A percentile compares a stretch with the other conserved stretches of the same genome.
Evolutionary conservation across 2,329 filamentous ascomycete species (phyloP).

Genomic region (Cladosporium sp.): DNA sequence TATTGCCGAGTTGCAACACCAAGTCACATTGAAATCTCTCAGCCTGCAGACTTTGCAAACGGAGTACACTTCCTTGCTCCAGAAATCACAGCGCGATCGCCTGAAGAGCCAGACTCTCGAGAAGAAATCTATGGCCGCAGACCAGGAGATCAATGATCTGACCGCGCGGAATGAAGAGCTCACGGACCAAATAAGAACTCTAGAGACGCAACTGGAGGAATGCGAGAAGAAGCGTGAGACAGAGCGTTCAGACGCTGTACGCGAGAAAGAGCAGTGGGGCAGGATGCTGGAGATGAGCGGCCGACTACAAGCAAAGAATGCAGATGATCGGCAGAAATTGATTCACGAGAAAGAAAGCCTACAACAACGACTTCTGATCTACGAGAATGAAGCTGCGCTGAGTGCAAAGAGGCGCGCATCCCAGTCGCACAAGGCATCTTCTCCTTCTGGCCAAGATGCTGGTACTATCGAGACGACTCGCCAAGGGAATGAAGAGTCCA

Average conservation of each 20-base stretch:
- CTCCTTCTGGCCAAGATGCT: not conserved
- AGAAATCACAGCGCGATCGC: constrained; percentile 53
- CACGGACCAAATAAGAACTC: constrained; percentile 45
- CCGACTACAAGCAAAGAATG: constrained; percentile 45
- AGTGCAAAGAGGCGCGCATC: not conserved
- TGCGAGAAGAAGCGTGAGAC: constrained; percentile 51
- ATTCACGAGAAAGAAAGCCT: constrained; percentile 42
- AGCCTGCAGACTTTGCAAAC: constrained; percentile 54
- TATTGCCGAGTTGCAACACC: constrained; percentile 54
- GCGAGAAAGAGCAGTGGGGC: constrained; percentile 52
- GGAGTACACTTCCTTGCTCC: constrained; percentile 55
- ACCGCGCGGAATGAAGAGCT: constrained; percentile 53
- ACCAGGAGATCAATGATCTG: constrained; percentile 54
- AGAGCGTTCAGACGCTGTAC: constrained; percentile 42
- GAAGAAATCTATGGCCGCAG: constrained; percentile 52
- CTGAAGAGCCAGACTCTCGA: constrained; percentile 52
- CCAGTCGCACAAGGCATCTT: not conserved
- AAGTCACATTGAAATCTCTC: constrained; percentile 55
- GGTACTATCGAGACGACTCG: not conserved
- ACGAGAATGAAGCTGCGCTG: not conserved
- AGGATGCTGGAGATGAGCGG: constrained; percentile 54
- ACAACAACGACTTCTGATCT: constrained; percentile 5
- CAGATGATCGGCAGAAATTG: constrained; percentile 46
- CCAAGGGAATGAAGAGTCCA: not conserved
- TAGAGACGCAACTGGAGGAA: constrained; percentile 54